Conservation (phyloP, 192 early-diverging fungal species). For the Backusella parvicylindrica region DNA sequence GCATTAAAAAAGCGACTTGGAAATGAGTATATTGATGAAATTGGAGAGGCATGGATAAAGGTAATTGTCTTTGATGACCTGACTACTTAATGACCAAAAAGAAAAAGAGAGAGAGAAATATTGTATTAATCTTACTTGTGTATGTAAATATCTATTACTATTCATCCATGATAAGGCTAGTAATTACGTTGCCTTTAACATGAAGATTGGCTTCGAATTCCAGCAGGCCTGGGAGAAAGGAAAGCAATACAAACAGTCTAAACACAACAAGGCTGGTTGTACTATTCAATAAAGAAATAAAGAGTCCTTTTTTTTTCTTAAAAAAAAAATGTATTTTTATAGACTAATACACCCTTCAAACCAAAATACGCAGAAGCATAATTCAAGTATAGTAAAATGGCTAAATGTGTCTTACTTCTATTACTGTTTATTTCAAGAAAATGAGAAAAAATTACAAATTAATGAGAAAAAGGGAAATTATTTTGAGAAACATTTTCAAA, state of each 20-base stretch:
- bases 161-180: background rate
- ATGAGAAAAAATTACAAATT: no score
- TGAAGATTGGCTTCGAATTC: slow-evolving; percentile 22
- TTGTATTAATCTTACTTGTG: background rate
- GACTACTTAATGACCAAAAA: background rate
- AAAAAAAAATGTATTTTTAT: background rate
- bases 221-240: slow-evolving; percentile 25
- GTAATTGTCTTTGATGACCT: background rate
- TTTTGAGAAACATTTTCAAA: no score
- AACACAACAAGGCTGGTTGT: background rate
- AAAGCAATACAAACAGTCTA: background rate
- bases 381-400: no score
- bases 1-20: slow-evolving; percentile 17
- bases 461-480: no score
- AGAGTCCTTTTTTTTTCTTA: background rate
- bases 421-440: no score
- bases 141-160: background rate
- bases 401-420: no score
- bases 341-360: background rate
- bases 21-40: slow-evolving; percentile 17
- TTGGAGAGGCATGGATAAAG: slow-evolving; percentile 20
- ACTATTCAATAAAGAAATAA: background rate
- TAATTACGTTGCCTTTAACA: slow-evolving; percentile 17
- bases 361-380: background rate
- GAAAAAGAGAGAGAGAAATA: background rate